A percentile compares a stretch with the other conserved stretches of the same genome.
phyloP scores from a whole-genome alignment of 352 stramenopile genomes.

The Globisporangium perplexum region DNA sequence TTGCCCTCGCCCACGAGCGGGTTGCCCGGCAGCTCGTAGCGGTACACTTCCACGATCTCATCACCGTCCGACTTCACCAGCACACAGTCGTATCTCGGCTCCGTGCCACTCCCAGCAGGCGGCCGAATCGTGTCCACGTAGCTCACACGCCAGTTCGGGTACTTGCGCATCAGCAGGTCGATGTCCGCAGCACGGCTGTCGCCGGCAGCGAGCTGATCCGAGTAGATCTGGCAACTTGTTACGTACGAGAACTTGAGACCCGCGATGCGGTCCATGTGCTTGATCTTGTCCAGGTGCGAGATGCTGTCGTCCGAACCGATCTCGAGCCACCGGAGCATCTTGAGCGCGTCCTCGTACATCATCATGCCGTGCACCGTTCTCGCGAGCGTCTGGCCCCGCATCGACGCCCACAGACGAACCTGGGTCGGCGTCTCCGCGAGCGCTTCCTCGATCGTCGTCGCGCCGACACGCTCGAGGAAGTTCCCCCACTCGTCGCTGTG shows the following conservation, averaged over 20 bases:
- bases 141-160: conserved; percentile 91
- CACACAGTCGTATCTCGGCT: conserved; percentile 77
- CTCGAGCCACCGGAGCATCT: conserved; percentile 86
- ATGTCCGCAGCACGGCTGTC: conserved; percentile 92
- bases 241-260: conserved; percentile 88
- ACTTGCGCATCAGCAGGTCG: conserved; percentile 95
- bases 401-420: conserved; percentile 82
- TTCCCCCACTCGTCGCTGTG: conserved; percentile 87
- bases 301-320: conserved; percentile 83
- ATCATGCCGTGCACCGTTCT: conserved; percentile 88
- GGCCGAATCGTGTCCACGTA: conserved; percentile 84
- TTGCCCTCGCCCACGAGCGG: conserved; percentile 83
- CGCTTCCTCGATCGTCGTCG: conserved; percentile 70
- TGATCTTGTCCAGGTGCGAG: conserved; percentile 85
- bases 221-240: conserved; percentile 88
- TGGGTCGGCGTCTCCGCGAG: conserved; percentile 77
- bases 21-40: conserved; percentile 79
- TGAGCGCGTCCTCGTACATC: conserved; percentile 88
- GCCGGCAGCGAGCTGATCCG: conserved; percentile 63
- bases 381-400: conserved; percentile 81
- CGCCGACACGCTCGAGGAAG: conserved; percentile 79
- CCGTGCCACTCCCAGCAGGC: conserved; percentile 53
- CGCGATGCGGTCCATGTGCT: conserved; percentile 85
- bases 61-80: conserved; percentile 80
- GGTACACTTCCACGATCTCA: conserved; percentile 85